phyloP scores from a whole-genome alignment of 306 rosid species.

The Phaseolus lunatus region DNA sequence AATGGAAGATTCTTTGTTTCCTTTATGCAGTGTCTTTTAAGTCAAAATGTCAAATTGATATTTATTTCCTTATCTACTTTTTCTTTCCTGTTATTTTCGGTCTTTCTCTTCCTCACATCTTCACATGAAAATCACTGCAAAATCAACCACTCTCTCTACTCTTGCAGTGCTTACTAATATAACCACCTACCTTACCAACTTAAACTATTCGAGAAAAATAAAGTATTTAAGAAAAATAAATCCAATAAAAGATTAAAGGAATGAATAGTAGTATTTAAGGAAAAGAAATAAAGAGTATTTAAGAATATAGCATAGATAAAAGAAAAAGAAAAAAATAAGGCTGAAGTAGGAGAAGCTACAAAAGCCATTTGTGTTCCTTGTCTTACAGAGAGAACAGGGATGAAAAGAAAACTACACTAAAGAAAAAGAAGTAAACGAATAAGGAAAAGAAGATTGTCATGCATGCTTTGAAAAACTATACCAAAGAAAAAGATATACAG shows the following conservation, averaged over 20 bases:
- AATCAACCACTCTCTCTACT: slow-evolving; percentile 43
- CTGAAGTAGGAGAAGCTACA: slow-evolving; percentile 21
- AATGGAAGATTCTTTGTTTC: slow-evolving; percentile 24
- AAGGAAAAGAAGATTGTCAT: slow-evolving; percentile 38
- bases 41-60: slow-evolving; percentile 16
- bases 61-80: slow-evolving; percentile 34
- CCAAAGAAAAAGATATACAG: slow-evolving; percentile 38
- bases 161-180: slow-evolving; percentile 12
- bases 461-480: slow-evolving; percentile 44
- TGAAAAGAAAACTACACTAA: slow-evolving; percentile 28
- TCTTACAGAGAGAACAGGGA: slow-evolving; percentile 20
- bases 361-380: slow-evolving; percentile 33
- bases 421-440: slow-evolving; percentile 42
- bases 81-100: slow-evolving; percentile 7
- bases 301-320: not conserved
- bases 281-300: not conserved
- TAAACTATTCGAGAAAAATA: not conserved
- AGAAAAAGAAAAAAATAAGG: not conserved
- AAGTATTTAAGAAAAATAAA: not conserved
- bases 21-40: slow-evolving; percentile 16
- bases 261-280: not conserved
- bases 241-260: not conserved
- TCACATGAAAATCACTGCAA: slow-evolving; percentile 25
- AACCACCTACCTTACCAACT: slow-evolving; percentile 44
- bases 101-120: slow-evolving; percentile 1